A percentile compares a stretch with the other conserved stretches of the same genome.
Evolutionary conservation across 139 green algal genomes (phyloP).

Genomic region (Haematococcus sp.): DNA sequence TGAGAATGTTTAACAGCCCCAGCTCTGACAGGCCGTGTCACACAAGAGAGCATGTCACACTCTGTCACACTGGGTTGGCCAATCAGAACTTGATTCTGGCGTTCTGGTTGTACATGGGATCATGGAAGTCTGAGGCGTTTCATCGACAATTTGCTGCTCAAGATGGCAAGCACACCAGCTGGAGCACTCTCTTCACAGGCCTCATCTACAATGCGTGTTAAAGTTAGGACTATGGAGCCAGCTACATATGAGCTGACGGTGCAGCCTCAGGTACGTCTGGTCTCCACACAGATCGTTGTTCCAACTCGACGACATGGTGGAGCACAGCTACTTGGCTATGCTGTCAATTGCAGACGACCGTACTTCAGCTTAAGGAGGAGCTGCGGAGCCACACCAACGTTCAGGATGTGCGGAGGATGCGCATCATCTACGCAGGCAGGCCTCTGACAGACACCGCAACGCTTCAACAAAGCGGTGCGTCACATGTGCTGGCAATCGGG

Average conservation of each 20-base stretch:
- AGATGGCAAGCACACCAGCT: no score
- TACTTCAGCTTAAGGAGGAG: slow-evolving; percentile 36
- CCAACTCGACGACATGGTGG: no score
- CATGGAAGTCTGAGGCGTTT: no score
- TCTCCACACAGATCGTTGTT: neutral
- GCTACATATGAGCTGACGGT: slow-evolving; percentile 31
- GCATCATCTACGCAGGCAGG: slow-evolving; percentile 13
- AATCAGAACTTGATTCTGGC: no score
- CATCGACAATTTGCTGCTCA: no score
- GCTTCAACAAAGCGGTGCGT: slow-evolving; percentile 12
- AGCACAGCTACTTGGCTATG: neutral
- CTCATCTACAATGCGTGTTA: slow-evolving; percentile 8
- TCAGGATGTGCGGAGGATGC: neutral
- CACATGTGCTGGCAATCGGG: neutral
- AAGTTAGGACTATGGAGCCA: slow-evolving; percentile 39
- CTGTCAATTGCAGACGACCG: slow-evolving; percentile 22
- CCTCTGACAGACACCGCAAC: neutral
- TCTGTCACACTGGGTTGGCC: no score
- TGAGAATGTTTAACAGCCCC: no score
- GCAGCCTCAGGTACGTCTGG: neutral
- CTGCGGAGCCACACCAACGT: slow-evolving; percentile 6
- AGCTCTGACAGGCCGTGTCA: no score
- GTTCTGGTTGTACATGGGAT: no score
- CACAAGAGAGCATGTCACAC: no score
- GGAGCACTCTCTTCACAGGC: neutral